A percentile compares a stretch with the other conserved stretches of the same genome.
Evolutionary conservation across 805 yeast species (phyloP).

Genomic region (Metschnikowia arizonensis): DNA sequence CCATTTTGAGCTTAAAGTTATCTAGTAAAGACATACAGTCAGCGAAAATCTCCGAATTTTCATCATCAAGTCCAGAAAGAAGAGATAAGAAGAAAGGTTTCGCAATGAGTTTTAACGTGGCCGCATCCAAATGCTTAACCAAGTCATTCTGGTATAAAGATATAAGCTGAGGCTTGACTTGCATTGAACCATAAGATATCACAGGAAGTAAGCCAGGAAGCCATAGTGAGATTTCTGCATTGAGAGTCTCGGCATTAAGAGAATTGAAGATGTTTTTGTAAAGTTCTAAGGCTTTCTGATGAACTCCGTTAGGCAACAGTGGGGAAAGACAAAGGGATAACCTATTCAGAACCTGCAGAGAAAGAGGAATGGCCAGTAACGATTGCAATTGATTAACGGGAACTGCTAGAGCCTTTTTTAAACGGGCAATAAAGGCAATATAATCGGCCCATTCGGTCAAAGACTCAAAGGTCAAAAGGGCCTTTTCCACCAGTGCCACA

Average conservation of each 20-base stretch:
- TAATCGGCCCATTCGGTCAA: constrained; percentile 98
- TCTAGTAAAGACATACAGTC: constrained; percentile 60
- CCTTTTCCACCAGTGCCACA: constrained; percentile 63
- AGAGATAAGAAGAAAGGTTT: constrained; percentile 71
- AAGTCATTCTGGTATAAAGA: constrained; percentile 56
- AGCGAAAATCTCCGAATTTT: constrained; percentile 75
- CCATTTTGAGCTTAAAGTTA: constrained; percentile 49
- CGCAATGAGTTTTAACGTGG: constrained; percentile 49
- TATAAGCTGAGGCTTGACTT: constrained; percentile 75
- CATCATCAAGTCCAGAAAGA: constrained; percentile 89
- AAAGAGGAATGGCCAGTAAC: constrained; percentile 56
- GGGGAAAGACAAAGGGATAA: constrained; percentile 79
- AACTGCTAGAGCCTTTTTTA: constrained; percentile 61
- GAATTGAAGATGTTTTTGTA: constrained; percentile 67
- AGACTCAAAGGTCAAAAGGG: constrained; percentile 69
- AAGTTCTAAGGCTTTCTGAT: constrained; percentile 77
- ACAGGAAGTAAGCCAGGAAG: constrained; percentile 89
- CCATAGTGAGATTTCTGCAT: constrained; percentile 67
- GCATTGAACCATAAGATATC: constrained; percentile 82
- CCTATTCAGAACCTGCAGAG: constrained; percentile 61
- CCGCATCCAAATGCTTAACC: constrained; percentile 29
- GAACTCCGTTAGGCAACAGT: constrained; percentile 90
- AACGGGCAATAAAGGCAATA: constrained; percentile 78
- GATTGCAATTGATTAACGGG: constrained; percentile 28
- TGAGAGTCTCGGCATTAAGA: constrained; percentile 52